Evolutionary conservation across 176 grass and related monocot genomes (phyloP).

Genomic region (Oryza brachyantha): DNA sequence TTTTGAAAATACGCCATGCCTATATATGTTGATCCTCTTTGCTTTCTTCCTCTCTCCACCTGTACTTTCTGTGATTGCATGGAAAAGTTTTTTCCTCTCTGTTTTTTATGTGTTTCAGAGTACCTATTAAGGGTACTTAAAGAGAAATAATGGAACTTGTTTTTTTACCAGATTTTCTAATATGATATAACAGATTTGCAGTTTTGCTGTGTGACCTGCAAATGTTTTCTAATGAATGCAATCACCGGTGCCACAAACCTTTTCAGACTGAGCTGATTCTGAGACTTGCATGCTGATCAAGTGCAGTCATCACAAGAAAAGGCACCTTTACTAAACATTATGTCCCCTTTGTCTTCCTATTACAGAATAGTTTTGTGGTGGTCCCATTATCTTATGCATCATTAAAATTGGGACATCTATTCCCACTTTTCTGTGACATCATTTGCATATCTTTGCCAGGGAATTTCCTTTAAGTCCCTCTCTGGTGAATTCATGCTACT

Average conservation of each 20-base stretch:
- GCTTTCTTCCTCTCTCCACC: constrained; percentile 24
- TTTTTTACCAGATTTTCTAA: constrained; percentile 23
- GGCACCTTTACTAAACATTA: constrained; percentile 13
- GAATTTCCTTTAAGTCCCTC: constrained; percentile 25
- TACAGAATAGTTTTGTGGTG: constrained; percentile 24
- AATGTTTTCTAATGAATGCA: constrained; percentile 22
- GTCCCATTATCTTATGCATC: constrained; percentile 19
- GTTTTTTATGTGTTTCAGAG: constrained; percentile 23
- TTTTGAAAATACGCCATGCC: constrained; percentile 23
- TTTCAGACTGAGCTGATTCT: constrained; percentile 29
- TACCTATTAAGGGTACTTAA: constrained; percentile 13
- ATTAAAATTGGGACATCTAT: constrained; percentile 10
- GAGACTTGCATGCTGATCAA: constrained; percentile 30
- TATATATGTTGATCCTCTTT: constrained; percentile 22
- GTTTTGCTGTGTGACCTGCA: not conserved
- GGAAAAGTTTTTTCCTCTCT: constrained; percentile 28
- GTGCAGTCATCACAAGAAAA: constrained; percentile 37
- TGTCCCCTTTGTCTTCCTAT: constrained; percentile 30
- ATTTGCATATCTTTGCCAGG: constrained; percentile 23
- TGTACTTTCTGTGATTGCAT: constrained; percentile 27
- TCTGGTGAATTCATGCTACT: constrained; percentile 17
- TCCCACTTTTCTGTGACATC: constrained; percentile 36
- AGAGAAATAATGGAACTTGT: not conserved
- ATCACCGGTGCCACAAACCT: constrained; percentile 16
- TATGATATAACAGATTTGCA: not conserved